Evolutionary conservation across 371 early-diverging fungal species (phyloP).

Genomic region (Circinella umbellata): DNA sequence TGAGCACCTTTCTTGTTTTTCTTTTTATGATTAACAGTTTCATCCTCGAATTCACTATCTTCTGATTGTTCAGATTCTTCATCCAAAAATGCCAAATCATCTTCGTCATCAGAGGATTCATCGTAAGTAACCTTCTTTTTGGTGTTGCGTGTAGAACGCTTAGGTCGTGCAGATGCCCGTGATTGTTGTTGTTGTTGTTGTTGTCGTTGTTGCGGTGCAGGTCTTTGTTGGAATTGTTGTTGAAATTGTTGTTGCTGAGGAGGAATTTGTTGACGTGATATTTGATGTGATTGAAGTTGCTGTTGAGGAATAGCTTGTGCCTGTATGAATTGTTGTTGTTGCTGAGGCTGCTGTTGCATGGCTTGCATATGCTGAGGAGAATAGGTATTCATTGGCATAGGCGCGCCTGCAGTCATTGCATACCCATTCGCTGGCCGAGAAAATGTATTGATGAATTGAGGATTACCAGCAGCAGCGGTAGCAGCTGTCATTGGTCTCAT

Average conservation of each 20-base stretch:
- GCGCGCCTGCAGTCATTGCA: constrained; percentile 18
- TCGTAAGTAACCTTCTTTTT: constrained; percentile 49
- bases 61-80: constrained; percentile 36
- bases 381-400: constrained; percentile 14
- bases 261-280: constrained; percentile 5
- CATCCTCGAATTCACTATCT: constrained; percentile 34
- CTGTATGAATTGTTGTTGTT: background rate
- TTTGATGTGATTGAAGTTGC: constrained; percentile 1
- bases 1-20: constrained; percentile 21
- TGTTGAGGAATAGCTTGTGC: constrained; percentile 5
- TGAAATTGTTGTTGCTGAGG: background rate
- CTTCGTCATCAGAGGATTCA: constrained; percentile 51
- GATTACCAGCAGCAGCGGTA: constrained; percentile 8
- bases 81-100: constrained; percentile 32
- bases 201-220: constrained; percentile 11
- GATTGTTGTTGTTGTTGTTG: constrained; percentile 26
- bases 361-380: constrained; percentile 1
- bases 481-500: background rate
- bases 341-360: background rate
- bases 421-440: constrained; percentile 26
- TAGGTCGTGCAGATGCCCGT: constrained; percentile 38
- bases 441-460: constrained; percentile 31
- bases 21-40: constrained; percentile 20
- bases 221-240: constrained; percentile 17
- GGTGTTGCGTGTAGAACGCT: constrained; percentile 39